Percentiles rank a stretch among this genome's conserved stretches.
Conservation (phyloP, 2,329 filamentous ascomycete species). For the Teratosphaeria destructans region DNA sequence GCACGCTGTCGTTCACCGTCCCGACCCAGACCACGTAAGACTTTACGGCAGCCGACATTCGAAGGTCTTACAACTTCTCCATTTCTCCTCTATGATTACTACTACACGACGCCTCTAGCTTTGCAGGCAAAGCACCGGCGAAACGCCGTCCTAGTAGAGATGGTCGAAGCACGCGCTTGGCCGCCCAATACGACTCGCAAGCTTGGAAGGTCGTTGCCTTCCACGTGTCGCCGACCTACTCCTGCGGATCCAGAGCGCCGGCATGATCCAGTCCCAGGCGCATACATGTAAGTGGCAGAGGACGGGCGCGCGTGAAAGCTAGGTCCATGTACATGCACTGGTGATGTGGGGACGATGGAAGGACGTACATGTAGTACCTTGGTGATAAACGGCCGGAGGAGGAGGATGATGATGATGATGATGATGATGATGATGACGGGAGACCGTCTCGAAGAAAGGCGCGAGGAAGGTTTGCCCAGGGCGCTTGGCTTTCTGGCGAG, state of each 20-base stretch:
- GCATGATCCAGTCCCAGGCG: not conserved
- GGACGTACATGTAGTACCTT: too few species aligned
- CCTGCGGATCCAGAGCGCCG: not conserved
- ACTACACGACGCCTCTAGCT: not conserved
- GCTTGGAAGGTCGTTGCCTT: not conserved
- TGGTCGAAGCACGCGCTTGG: not conserved
- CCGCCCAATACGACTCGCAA: not conserved
- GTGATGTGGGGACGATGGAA: not conserved
- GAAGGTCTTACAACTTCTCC: not conserved
- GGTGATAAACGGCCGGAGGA: not conserved
- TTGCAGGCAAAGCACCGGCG: not conserved
- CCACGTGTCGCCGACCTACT: not conserved
- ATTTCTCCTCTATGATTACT: not conserved
- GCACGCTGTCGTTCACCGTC: not conserved
- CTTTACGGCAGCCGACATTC: not conserved
- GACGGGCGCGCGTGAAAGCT: not conserved
- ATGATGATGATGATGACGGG: too few species aligned
- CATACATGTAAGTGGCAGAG: not conserved
- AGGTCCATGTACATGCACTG: not conserved
- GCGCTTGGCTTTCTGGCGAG: not conserved
- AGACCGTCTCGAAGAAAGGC: not conserved
- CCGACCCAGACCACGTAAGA: not conserved
- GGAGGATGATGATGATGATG: too few species aligned
- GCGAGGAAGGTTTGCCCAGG: not conserved
- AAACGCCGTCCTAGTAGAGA: not conserved